Conservation (phyloP, 352 stramenopile species). For the Phytopythium cucurbitacearum region DNA sequence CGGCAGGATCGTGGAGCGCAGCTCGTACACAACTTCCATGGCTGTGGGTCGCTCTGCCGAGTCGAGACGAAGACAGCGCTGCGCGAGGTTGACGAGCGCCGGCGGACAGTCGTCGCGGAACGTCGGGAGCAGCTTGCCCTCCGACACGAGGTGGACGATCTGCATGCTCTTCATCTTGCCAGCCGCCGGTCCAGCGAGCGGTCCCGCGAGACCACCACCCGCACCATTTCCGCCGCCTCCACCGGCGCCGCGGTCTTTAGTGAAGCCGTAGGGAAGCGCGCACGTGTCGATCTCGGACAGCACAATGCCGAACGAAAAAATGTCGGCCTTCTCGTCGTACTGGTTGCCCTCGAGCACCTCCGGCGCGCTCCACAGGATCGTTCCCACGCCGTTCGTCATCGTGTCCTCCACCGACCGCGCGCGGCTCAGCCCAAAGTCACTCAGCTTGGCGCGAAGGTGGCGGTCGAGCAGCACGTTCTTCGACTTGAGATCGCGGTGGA, state of each 20-base stretch:
- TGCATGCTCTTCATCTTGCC: slow-evolving; percentile 77
- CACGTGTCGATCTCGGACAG: slow-evolving; percentile 77
- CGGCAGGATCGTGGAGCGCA: slow-evolving; percentile 50
- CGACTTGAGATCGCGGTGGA: slow-evolving; percentile 71
- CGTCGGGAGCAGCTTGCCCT: slow-evolving; percentile 67
- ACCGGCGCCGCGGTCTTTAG: slow-evolving; percentile 18
- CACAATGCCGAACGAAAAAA: slow-evolving; percentile 75
- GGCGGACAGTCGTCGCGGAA: slow-evolving; percentile 64
- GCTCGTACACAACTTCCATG: slow-evolving; percentile 61
- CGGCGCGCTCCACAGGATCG: slow-evolving; percentile 67
- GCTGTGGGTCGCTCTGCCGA: slow-evolving; percentile 55
- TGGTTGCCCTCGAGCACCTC: slow-evolving; percentile 69
- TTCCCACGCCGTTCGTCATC: slow-evolving; percentile 76
- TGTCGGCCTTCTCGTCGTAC: slow-evolving; percentile 76
- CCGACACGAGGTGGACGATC: slow-evolving; percentile 76
- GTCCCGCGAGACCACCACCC: not conserved
- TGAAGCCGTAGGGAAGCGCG: slow-evolving; percentile 66
- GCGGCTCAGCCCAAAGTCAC: slow-evolving; percentile 68
- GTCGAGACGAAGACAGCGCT: slow-evolving; percentile 60
- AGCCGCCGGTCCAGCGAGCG: not conserved
- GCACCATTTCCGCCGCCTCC: not conserved
- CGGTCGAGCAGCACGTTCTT: slow-evolving; percentile 71
- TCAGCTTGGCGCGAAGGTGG: slow-evolving; percentile 59
- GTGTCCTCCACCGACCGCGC: slow-evolving; percentile 64
- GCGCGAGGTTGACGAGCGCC: slow-evolving; percentile 45